These are phyloP conservation scores for Ascochyta fabae DNA, from an alignment of 2,329 filamentous ascomycete species.

Conservation along the genomic window DNA sequence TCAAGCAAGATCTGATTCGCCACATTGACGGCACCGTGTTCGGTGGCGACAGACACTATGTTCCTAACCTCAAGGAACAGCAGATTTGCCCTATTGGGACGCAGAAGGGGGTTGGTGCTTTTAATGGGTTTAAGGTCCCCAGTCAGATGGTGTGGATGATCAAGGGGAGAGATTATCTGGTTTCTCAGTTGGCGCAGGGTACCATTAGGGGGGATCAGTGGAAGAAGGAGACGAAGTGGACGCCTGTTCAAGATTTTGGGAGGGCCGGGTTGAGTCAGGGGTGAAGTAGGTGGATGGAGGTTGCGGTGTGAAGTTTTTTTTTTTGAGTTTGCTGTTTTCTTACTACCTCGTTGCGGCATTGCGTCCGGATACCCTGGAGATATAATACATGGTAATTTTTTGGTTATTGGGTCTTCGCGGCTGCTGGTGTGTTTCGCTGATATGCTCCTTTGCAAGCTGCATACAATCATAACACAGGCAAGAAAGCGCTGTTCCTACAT, in stretches of 20 bases:
- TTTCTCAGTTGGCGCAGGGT: slow-evolving; percentile 31
- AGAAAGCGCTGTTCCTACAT: too few species aligned
- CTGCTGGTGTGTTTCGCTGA: not conserved
- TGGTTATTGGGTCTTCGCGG: not conserved
- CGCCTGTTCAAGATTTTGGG: slow-evolving; percentile 31
- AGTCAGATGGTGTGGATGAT: slow-evolving; percentile 52
- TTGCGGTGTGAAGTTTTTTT: not conserved
- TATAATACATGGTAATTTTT: slow-evolving; percentile 2
- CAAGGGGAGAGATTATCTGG: slow-evolving; percentile 54
- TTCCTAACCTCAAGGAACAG: slow-evolving; percentile 41
- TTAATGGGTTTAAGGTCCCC: slow-evolving; percentile 48
- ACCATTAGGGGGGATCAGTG: slow-evolving; percentile 41
- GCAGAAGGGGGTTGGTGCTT: slow-evolving; percentile 47
- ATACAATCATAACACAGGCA: too few species aligned
- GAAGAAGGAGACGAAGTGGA: slow-evolving; percentile 48
- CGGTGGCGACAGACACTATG: slow-evolving; percentile 42
- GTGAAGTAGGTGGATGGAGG: not conserved
- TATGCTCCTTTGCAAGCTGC: not conserved
- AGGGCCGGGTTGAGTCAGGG: slow-evolving; percentile 33
- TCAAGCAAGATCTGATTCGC: slow-evolving; percentile 55
- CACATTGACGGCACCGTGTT: slow-evolving; percentile 34
- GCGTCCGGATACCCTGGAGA: slow-evolving; percentile 8
- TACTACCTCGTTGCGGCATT: not conserved
- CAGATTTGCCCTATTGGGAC: slow-evolving; percentile 47
- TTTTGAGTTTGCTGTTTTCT: not conserved